Evolutionary conservation across 2,329 filamentous ascomycete genomes (phyloP), one percentile per base, ranked within the genome.

Genomic region (Metarhizium album): DNA sequence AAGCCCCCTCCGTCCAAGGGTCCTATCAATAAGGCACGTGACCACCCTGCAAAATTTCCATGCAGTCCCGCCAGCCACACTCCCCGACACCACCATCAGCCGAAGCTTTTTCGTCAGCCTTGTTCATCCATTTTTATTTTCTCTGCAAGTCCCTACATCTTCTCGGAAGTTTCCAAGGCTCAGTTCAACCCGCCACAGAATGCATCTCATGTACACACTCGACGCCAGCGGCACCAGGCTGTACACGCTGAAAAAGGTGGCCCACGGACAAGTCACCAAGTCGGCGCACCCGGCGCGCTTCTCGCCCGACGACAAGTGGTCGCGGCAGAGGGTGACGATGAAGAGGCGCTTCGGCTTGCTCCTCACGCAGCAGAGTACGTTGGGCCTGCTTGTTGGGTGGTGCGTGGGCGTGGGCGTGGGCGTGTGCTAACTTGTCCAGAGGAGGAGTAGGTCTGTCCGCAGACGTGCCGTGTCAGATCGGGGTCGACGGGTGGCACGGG

Each of bases 301-400:
- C 78, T 95, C 89, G 45, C 93, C 93, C 57, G 93, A 98, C 73
- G 93, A 98, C 78, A 95, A 96, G 78, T 97, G 94, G 80, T 95
- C 90, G 64, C 87, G 89, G 66, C 91, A 97, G 74, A 83, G 93
- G 61, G 90, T 97, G 47, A 94, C 90, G 20, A 78, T 97, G 63
- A 95, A 96, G 84, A 90, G 87, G 75, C 80, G 93, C 64, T 97
- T 95, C 66, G 85, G 85, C 46, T 78, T 96, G 57, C 81, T 97
- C 55, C 74, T 95, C 67, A 93, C 87, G 49, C 88, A 95, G 77
- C 85, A 74, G 67, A 74, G 76, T 79, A 57, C 57, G 74, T 73
- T 48, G 58, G 40, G 7, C 45, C 35, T 14, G n/a, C n/a, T n/a
- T n/a, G n/a, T n/a, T n/a, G n/a, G n/a, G n/a, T n/a, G n/a, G n/a